A percentile compares a stretch with the other conserved stretches of the same genome.
Conservation (phyloP, 169 alveolate genomes). For the Perkinsus chesapeaki region DNA sequence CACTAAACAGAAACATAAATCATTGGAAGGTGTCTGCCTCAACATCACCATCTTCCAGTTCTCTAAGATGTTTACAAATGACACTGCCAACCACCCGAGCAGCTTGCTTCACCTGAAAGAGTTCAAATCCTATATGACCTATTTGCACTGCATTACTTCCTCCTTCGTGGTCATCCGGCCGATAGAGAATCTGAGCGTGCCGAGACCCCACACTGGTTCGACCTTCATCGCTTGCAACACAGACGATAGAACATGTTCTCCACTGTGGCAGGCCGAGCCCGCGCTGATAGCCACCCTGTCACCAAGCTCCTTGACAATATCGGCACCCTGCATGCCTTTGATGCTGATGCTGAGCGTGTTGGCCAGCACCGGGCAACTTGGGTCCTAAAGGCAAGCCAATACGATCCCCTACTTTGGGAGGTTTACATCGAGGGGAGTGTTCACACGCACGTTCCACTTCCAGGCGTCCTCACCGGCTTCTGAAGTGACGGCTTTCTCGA, state of each 20-base stretch:
- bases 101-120: neutral
- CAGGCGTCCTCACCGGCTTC: neutral
- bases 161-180: neutral
- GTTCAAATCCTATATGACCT: neutral
- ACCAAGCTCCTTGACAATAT: neutral
- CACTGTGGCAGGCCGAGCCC: neutral
- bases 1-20: neutral
- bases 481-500: neutral
- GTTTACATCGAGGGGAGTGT: neutral
- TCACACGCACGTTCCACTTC: neutral
- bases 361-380: neutral
- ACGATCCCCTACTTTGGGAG: neutral
- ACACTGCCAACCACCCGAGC: neutral
- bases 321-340: neutral
- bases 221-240: neutral
- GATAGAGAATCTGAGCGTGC: neutral
- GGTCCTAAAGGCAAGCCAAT: neutral
- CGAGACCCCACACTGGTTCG: neutral
- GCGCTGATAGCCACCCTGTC: neutral
- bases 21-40: neutral
- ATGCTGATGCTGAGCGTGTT: neutral
- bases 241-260: neutral
- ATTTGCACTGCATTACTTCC: neutral
- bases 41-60: neutral
- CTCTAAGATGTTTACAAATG: neutral